Conservation (phyloP, 306 rosid species). For the Oxytropis ochrocephala region DNA sequence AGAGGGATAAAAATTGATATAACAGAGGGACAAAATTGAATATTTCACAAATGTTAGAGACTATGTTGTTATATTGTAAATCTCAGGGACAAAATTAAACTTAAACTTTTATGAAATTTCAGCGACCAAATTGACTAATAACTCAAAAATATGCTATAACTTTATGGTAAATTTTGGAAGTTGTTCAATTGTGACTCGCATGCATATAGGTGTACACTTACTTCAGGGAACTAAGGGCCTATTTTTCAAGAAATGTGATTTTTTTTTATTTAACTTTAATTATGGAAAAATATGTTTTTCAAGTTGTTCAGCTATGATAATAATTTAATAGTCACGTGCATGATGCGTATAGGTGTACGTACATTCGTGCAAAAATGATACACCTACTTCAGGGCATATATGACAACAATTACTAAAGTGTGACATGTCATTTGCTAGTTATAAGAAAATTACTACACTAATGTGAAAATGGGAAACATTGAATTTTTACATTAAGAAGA, state of each 20-base stretch:
- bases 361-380: neutral
- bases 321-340: neutral
- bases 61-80: too few relatives aligned
- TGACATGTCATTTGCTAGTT: neutral
- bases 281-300: neutral
- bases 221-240: neutral
- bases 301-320: neutral
- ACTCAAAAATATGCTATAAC: neutral
- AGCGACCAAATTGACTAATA: too few relatives aligned
- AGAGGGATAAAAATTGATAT: too few relatives aligned
- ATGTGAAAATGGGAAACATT: neutral
- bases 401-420: neutral
- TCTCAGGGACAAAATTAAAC: too few relatives aligned
- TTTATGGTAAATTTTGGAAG: neutral
- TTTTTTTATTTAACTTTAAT: neutral
- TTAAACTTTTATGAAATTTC: too few relatives aligned
- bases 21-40: too few relatives aligned
- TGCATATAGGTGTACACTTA: neutral
- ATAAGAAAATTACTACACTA: neutral
- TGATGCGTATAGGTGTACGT: neutral
- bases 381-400: neutral
- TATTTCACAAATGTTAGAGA: too few relatives aligned
- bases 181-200: neutral
- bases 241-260: neutral
- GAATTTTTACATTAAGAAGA: neutral